Base-by-base conservation (phyloP, 2,329 filamentous ascomycete species). In the Cladophialophora exuberans region DNA sequence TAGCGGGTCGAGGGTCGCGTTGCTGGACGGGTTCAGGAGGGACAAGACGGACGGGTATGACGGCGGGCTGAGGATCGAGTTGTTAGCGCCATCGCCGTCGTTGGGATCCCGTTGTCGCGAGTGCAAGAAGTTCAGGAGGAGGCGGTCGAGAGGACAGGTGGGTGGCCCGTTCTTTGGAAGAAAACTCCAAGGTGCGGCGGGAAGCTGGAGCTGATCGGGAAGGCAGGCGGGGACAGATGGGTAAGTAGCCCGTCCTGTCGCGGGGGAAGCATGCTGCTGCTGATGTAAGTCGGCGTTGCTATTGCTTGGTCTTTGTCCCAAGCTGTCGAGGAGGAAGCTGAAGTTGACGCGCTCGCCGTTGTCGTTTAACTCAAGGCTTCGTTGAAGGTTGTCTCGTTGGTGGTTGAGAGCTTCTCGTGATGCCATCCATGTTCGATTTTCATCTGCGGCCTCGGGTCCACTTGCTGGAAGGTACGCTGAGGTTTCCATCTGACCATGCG, bases 81-180 rank as follows among this genome's bases (percentile, higher is more conserved):
- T 81, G 1, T 81, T 81, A 1, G 85, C 81, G 43, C 84, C 84
- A 25, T 22, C 15, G 10, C 10, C 33, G 13, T 35, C 23, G 1
- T 7, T 17, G 1, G 43, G 22, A 64, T 86, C 81, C 31, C 79
- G 82, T 28, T 81, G 81, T 4, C 87, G 83, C 64, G 89, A 84
- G 22, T 82, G 78, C 23, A 94, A 79, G 66, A 94, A 95, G 67
- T 92, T 86, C 20, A 93, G 80, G 39, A 96, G 79, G n/a, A 96
- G 81, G 36, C 76, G 79, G 66, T 96, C 91, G 1, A 96, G 78
- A 0, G 89, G 83, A 68, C 89, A 94, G 0, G 89, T 91, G 1
- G 89, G 81, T 1, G 78, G 69, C 17, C 81, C 77, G 65, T 90
- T 89, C 57, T 78, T 79, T 44, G 86, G 73, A 28, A 79, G 72